Evolutionary conservation across 2,329 filamentous ascomycete genomes (phyloP).

Genomic region (Lizonia empirigonia): DNA sequence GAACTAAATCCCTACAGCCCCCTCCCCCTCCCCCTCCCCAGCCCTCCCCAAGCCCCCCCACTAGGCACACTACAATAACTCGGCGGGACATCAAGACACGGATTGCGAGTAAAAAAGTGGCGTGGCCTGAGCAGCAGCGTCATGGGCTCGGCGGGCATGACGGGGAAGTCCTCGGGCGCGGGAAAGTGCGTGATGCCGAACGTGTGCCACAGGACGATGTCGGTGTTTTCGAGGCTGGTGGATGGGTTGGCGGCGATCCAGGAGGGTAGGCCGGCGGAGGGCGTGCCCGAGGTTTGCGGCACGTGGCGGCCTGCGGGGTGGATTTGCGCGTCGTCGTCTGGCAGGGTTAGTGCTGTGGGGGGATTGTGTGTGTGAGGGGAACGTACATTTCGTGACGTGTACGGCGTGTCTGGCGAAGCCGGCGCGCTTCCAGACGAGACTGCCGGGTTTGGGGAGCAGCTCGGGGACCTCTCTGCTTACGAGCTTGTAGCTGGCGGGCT

Average conservation of each 20-base stretch:
- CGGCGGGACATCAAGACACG: constrained; percentile 79
- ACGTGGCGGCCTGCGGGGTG: constrained; percentile 88
- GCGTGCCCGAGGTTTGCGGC: constrained; percentile 82
- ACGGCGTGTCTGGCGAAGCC: constrained; percentile 87
- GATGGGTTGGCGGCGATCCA: constrained; percentile 75
- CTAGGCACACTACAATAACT: constrained; percentile 75
- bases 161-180: constrained; percentile 84
- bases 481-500: constrained; percentile 85
- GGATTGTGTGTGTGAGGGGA: not conserved
- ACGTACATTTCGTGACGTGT: constrained; percentile 85
- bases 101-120: constrained; percentile 83
- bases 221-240: constrained; percentile 75
- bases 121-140: constrained; percentile 76
- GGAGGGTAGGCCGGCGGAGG: constrained; percentile 71
- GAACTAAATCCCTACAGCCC: no score
- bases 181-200: constrained; percentile 93
- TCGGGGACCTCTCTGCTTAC: constrained; percentile 82
- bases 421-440: constrained; percentile 86
- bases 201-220: constrained; percentile 91
- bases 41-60: constrained; percentile 66
- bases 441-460: constrained; percentile 78
- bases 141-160: constrained; percentile 86
- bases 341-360: constrained; percentile 13
- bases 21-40: constrained; percentile 43
- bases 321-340: constrained; percentile 79